Evolutionary conservation across 768 basidiomycete genomes (phyloP), one percentile per base, ranked within the genome.

Genomic region (Dacryopinax primogenitus): DNA sequence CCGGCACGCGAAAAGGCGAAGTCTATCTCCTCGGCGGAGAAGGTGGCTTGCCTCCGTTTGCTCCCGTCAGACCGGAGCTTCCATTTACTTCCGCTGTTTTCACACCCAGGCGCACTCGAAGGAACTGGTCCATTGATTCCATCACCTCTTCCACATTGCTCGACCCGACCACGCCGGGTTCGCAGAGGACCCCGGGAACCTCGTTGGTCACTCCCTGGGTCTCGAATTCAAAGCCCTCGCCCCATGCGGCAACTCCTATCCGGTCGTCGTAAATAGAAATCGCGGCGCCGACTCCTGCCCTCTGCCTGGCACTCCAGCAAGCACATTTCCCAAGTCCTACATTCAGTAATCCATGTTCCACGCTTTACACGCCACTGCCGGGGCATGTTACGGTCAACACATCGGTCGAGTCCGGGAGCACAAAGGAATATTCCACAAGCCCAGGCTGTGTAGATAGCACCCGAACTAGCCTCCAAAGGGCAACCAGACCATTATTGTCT

Each of bases 11-110:
- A 11, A 21, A 58, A 58, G 32, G 21, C 26, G 51, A 58, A 58
- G 51, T 15, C 37, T 11, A 39, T 39, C 12, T 30, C 51, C 51
- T 58, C 51, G 51, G 51, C 51, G 51, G 51, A 58, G 51, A 58
- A 58, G 51, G 51, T 18, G 51, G 51, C 51, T 58, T 58, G 51
- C 51, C 26, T 58, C 51, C 51, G 51, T 58, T 58, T 58, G 51
- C 30, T 58, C 51, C 51, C 51, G 51, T 21, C 26, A 58, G 13
- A 28, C 51, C 51, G 26, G 26, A 3, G 13, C 51, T 58, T 58
- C 51, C 26, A 15, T 58, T 58, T 58, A 11, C 51, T 58, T 32
- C 51, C 51, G 51, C 26, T n/a, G 21, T 18, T 58, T 58, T 58
- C 51, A 58, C 51, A 21, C 51, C 26, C 51, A 21, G 26, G 26